phyloP scores from a whole-genome alignment of 768 basidiomycete species.

The Sporobolomyces roseus region DNA sequence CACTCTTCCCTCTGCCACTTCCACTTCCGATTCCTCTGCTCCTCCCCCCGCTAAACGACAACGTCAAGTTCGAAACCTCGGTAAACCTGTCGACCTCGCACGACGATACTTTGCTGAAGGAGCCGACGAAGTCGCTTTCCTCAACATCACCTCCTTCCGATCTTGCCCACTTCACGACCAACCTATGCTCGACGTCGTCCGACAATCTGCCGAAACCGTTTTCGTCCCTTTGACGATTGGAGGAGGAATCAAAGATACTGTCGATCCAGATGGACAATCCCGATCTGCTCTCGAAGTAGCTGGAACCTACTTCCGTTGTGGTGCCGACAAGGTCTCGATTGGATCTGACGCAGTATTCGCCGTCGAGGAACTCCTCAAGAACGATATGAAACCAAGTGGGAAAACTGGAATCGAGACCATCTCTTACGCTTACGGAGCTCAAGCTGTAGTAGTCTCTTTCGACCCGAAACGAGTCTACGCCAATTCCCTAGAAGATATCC shows the following conservation, averaged over 20 bases:
- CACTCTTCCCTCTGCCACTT: conserved; percentile 37
- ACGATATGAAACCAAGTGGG: conserved; percentile 48
- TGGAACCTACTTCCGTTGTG: conserved; percentile 89
- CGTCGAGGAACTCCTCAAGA: conserved; percentile 66
- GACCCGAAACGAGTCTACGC: conserved; percentile 87
- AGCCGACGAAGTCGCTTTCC: conserved; percentile 92
- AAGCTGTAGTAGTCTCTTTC: conserved; percentile 95
- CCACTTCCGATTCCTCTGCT: too few relatives aligned
- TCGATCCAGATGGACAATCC: conserved; percentile 89
- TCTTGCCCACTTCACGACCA: conserved; percentile 91
- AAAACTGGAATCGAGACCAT: conserved; percentile 86
- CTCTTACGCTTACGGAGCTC: conserved; percentile 80
- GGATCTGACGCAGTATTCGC: conserved; percentile 93
- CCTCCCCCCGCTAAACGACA: conserved; percentile 38
- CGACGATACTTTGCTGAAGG: conserved; percentile 77
- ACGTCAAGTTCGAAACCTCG: conserved; percentile 77
- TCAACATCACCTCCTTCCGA: conserved; percentile 99
- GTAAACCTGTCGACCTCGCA: conserved; percentile 90
- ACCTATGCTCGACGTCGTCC: conserved; percentile 95
- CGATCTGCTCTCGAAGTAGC: conserved; percentile 89
- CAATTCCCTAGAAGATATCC: conserved; percentile 51
- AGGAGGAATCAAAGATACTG: conserved; percentile 91
- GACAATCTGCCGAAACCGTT: conserved; percentile 77
- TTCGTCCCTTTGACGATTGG: conserved; percentile 99
- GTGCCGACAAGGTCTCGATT: conserved; percentile 97